Evolutionary conservation across 768 basidiomycete genomes (phyloP).

Genomic region (Suillus tomentosus): DNA sequence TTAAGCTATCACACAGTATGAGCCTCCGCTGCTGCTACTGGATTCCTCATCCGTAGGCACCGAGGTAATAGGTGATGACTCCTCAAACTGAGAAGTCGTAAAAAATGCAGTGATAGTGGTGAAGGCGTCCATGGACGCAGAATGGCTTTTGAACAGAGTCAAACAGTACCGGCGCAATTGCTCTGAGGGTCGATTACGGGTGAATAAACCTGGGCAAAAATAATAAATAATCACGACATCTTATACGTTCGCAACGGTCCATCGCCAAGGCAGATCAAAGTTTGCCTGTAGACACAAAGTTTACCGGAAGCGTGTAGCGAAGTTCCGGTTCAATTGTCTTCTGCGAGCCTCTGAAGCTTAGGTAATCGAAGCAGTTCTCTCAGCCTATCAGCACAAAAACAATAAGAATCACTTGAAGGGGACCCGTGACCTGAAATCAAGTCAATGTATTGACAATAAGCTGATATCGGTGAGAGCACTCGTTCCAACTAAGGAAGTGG

Average conservation of each 20-base stretch:
- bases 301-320: not conserved
- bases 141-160: conserved; percentile 1
- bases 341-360: not conserved
- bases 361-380: not conserved
- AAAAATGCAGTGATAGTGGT: conserved; percentile 9
- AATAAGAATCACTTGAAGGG: conserved; percentile 6
- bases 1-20: conserved; percentile 14
- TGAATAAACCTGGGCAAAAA: conserved; percentile 1
- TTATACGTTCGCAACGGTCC: not conserved
- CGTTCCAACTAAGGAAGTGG: not conserved
- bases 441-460: conserved; percentile 5
- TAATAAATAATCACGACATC: not conserved
- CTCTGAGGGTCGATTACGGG: conserved; percentile 11
- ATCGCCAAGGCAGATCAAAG: not conserved
- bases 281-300: not conserved
- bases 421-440: not conserved
- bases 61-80: conserved; percentile 6
- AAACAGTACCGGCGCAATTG: conserved; percentile 5
- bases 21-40: conserved; percentile 10
- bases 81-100: conserved; percentile 8
- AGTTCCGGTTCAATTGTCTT: conserved; percentile 3
- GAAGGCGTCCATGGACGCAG: conserved; percentile 11
- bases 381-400: not conserved
- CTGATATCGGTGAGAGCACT: not conserved
- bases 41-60: conserved; percentile 13